Percentiles rank a stretch among this genome's conserved stretches.
phyloP scores from a whole-genome alignment of 306 rosid genomes.

The Vicia faba region DNA sequence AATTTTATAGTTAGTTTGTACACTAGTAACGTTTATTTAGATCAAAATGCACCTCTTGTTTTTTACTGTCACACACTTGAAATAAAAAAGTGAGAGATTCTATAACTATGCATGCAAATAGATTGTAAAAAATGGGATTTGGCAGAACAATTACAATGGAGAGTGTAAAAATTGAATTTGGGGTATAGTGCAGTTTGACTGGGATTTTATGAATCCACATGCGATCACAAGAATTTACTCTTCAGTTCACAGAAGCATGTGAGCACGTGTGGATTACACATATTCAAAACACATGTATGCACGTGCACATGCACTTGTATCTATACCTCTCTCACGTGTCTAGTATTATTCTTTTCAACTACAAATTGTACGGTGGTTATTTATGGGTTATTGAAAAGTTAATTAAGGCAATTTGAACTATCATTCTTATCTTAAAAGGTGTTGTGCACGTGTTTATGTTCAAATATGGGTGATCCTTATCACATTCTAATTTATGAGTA shows the following conservation, averaged over 20 bases:
- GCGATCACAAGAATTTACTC: constrained; percentile 66
- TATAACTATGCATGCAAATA: constrained; percentile 38
- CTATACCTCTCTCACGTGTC: constrained; percentile 30
- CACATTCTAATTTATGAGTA: not conserved
- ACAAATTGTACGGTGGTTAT: constrained; percentile 10
- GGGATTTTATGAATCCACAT: constrained; percentile 66
- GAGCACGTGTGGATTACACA: constrained; percentile 92
- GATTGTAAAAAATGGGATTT: not conserved
- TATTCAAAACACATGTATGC: constrained; percentile 89
- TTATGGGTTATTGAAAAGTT: not conserved
- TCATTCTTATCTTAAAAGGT: constrained; percentile 39
- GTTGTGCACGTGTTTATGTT: constrained; percentile 37
- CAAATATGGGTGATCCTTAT: constrained; percentile 20
- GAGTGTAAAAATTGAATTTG: constrained; percentile 45
- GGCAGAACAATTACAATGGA: constrained; percentile 38
- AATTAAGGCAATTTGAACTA: constrained; percentile 5
- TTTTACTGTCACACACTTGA: constrained; percentile 30
- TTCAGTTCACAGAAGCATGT: constrained; percentile 68
- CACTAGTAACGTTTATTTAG: constrained; percentile 20
- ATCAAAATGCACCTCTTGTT: constrained; percentile 39
- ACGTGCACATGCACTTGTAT: constrained; percentile 92
- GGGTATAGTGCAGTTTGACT: constrained; percentile 62
- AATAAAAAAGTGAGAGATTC: constrained; percentile 24
- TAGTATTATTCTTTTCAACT: constrained; percentile 21
- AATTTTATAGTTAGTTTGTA: constrained; percentile 27